Evolutionary conservation across 2,329 filamentous ascomycete genomes (phyloP), one percentile per base, ranked within the genome.

Genomic region (Hortaea werneckii): DNA sequence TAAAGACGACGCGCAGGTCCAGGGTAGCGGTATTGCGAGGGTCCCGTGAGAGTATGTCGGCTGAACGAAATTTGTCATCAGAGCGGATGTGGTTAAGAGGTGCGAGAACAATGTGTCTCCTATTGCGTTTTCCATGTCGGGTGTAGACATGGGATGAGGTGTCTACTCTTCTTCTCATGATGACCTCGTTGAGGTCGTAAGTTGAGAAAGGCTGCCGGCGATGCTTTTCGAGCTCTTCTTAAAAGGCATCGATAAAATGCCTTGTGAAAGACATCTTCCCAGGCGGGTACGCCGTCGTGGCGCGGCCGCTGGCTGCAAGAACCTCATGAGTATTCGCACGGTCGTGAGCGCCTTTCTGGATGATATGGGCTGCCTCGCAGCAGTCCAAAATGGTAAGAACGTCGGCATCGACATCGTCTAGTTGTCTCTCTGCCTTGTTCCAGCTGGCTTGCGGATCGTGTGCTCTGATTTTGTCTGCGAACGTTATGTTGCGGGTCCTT

Each of bases 301-400:
- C n/a, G 32, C 32, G 32, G 32, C 32, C 32, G n/a, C 9, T 12
- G 9, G 32, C 32, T 10, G 32, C 32, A 12, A 35, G 32, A 9
- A 35, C 32, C 32, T 9, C n/a, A 12, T 10, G n/a, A 12, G 32
- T 35, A 9, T 12, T 35, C 9, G n/a, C 32, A 35, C n/a, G 9
- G 9, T 35, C 9, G 32, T 12, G 9, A 12, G n/a, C 32, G 34
- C 30, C 10, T 13, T 65, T 65, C 20, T 20, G 20, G 10, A 52
- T 47, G 5, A 59, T 44, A 43, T 66, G 65, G 54, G 61, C 63
- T 0, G 63, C 52, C 41, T 61, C 67, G 57, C 65, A 68, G 0
- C 62, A 62, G 44, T 68, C 65, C 7, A 68, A 47, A 11, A 68
- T 67, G 4, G 58, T 61, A 7, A 68, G 48, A 1, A 65, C 58